These are phyloP conservation scores for Royoungia palumana DNA, from an alignment of 768 basidiomycete genomes.

Conservation along the genomic window DNA sequence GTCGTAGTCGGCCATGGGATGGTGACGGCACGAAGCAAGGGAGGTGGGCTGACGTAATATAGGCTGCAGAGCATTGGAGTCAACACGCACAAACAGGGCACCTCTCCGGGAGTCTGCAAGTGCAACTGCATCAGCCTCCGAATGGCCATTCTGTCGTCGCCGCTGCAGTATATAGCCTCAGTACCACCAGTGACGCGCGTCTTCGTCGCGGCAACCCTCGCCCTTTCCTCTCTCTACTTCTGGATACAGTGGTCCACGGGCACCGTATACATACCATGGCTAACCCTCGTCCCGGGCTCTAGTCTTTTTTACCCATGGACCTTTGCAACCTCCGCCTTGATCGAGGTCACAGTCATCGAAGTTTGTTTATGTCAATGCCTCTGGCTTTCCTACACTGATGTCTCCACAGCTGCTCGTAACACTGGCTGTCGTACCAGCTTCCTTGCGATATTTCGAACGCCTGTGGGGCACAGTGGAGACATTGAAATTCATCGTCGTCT, in stretches of 20 bases:
- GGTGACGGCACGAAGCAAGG: conserved; percentile 15
- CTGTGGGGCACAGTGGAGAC: conserved; percentile 90
- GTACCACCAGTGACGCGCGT: conserved; percentile 77
- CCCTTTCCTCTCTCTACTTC: conserved; percentile 56
- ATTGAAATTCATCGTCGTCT: conserved; percentile 79
- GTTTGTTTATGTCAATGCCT: conserved; percentile 42
- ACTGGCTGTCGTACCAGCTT: conserved; percentile 73
- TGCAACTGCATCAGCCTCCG: conserved; percentile 10
- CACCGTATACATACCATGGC: conserved; percentile 52
- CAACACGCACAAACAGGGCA: conserved; percentile 27
- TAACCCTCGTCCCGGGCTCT: conserved; percentile 78
- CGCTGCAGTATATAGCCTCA: conserved; percentile 62
- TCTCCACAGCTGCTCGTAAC: conserved; percentile 68
- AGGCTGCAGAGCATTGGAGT: not conserved
- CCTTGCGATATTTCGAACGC: conserved; percentile 87
- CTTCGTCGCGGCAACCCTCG: conserved; percentile 60
- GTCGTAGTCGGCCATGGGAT: conserved; percentile 77
- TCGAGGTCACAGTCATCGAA: conserved; percentile 82
- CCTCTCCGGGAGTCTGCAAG: not conserved
- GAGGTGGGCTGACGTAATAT: conserved; percentile 31
- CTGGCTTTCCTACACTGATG: conserved; percentile 4
- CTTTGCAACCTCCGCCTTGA: conserved; percentile 81
- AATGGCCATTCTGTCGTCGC: conserved; percentile 79
- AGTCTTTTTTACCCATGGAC: conserved; percentile 91
- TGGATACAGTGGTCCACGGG: conserved; percentile 59